phyloP scores from a whole-genome alignment of 371 early-diverging fungal species.

The Massospora cicadina region DNA sequence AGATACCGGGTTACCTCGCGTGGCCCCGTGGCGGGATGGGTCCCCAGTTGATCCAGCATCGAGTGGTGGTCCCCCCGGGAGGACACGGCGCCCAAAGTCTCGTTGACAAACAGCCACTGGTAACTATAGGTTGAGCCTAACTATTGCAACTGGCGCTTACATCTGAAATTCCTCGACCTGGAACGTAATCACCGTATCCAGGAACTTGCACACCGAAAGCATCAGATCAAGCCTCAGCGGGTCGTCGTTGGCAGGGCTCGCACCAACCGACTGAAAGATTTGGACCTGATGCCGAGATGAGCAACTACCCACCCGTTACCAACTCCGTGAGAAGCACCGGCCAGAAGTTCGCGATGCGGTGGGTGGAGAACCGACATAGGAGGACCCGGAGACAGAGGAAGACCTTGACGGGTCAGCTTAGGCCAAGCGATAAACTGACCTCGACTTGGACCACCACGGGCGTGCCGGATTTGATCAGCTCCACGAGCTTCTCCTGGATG shows the following conservation, averaged over 20 bases:
- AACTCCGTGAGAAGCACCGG: slow-evolving; percentile 77
- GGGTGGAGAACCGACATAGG: slow-evolving; percentile 53
- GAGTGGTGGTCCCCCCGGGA: not conserved
- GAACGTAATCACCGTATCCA: slow-evolving; percentile 62
- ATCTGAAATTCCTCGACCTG: slow-evolving; percentile 69
- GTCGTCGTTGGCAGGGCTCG: slow-evolving; percentile 16
- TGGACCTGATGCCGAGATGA: not conserved
- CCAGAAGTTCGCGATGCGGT: slow-evolving; percentile 73
- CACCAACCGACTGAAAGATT: slow-evolving; percentile 4
- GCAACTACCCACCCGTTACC: slow-evolving; percentile 21
- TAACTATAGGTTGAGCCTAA: slow-evolving; percentile 25
- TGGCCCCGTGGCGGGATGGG: not conserved
- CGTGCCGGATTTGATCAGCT: slow-evolving; percentile 50
- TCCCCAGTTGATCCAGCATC: not conserved
- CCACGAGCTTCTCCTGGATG: slow-evolving; percentile 79
- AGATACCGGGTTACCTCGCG: not conserved
- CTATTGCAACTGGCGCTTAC: slow-evolving; percentile 22
- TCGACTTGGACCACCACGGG: slow-evolving; percentile 57
- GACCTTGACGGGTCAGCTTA: slow-evolving; percentile 21
- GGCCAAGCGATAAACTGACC: slow-evolving; percentile 15
- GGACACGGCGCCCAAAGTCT: slow-evolving; percentile 35
- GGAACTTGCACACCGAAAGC: slow-evolving; percentile 69
- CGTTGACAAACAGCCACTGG: slow-evolving; percentile 83
- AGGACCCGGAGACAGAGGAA: slow-evolving; percentile 68
- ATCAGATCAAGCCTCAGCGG: slow-evolving; percentile 36